These are phyloP conservation scores for Russula brevipes DNA, from an alignment of 768 basidiomycete genomes.

Conservation along the genomic window DNA sequence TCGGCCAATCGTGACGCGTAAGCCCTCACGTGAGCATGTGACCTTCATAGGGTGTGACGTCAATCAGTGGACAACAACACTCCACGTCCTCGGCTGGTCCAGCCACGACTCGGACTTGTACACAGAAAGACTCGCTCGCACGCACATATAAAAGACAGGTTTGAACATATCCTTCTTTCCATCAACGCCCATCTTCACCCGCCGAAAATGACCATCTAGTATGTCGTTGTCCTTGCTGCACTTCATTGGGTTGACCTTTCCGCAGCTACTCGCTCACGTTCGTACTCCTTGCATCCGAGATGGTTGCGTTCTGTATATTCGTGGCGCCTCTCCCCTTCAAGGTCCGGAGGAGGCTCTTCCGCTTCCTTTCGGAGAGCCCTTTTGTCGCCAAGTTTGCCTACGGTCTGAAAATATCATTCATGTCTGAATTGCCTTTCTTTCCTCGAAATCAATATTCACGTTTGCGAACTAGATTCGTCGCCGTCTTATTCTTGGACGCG, in stretches of 20 bases:
- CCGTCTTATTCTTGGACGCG: slow-evolving; percentile 83
- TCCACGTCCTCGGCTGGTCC: not conserved
- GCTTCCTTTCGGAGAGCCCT: slow-evolving; percentile 62
- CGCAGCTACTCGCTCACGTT: slow-evolving; percentile 78
- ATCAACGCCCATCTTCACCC: not conserved
- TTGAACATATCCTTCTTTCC: not conserved
- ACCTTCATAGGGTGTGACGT: slow-evolving; percentile 8
- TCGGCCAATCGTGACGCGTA: slow-evolving; percentile 9
- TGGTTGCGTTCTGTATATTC: slow-evolving; percentile 79
- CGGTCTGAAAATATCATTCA: slow-evolving; percentile 90
- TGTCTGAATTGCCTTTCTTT: slow-evolving; percentile 41
- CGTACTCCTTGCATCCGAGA: slow-evolving; percentile 75
- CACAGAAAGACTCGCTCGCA: no score
- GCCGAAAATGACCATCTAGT: slow-evolving; percentile 47
- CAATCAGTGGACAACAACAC: not conserved
- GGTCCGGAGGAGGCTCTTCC: slow-evolving; percentile 64
- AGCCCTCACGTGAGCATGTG: slow-evolving; percentile 16
- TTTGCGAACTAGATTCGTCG: slow-evolving; percentile 57
- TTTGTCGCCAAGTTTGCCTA: slow-evolving; percentile 83
- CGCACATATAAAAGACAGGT: no score
- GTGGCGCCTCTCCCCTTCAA: slow-evolving; percentile 81
- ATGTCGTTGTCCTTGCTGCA: slow-evolving; percentile 21
- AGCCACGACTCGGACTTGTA: no score
- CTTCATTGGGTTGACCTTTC: not conserved
- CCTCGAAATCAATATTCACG: not conserved